Conservation (phyloP, 2,329 filamentous ascomycete species). For the Phaeosphaeriaceae sp. region DNA sequence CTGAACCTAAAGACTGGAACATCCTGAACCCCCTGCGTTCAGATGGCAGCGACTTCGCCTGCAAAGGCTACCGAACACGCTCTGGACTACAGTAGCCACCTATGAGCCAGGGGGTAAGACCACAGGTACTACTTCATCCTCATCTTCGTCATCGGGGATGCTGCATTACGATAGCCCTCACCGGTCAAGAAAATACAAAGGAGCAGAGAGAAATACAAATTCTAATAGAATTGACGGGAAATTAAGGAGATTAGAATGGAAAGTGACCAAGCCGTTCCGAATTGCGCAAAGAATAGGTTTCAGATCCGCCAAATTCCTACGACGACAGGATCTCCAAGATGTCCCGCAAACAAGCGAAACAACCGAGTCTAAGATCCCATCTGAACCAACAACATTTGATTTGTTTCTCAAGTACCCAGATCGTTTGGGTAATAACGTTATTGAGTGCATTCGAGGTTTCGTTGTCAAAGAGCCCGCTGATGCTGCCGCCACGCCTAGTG, state of each 20-base stretch:
- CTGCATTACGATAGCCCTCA: neutral
- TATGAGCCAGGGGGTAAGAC: slow-evolving; percentile 51
- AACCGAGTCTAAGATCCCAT: neutral
- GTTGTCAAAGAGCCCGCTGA: neutral
- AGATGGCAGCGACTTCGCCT: slow-evolving; percentile 72
- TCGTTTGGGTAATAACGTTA: neutral
- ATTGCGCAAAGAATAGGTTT: too few relatives aligned
- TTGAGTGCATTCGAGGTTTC: slow-evolving; percentile 6
- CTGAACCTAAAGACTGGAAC: slow-evolving; percentile 66
- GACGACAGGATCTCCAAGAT: neutral
- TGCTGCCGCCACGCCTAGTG: too few relatives aligned
- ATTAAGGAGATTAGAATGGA: too few relatives aligned
- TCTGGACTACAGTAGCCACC: slow-evolving; percentile 62
- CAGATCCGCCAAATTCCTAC: too few relatives aligned
- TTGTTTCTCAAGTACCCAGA: neutral
- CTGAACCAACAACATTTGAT: neutral
- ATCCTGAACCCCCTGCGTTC: slow-evolving; percentile 71
- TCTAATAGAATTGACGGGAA: too few relatives aligned
- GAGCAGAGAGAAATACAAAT: neutral
- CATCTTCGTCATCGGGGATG: neutral
- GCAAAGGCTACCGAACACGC: slow-evolving; percentile 69
- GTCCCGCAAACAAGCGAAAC: too few relatives aligned
- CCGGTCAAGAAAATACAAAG: neutral
- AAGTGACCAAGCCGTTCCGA: too few relatives aligned
- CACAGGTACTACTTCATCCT: too few relatives aligned